Base-by-base conservation (phyloP, 768 basidiomycete species). In the Termitomyces titanicus region DNA sequence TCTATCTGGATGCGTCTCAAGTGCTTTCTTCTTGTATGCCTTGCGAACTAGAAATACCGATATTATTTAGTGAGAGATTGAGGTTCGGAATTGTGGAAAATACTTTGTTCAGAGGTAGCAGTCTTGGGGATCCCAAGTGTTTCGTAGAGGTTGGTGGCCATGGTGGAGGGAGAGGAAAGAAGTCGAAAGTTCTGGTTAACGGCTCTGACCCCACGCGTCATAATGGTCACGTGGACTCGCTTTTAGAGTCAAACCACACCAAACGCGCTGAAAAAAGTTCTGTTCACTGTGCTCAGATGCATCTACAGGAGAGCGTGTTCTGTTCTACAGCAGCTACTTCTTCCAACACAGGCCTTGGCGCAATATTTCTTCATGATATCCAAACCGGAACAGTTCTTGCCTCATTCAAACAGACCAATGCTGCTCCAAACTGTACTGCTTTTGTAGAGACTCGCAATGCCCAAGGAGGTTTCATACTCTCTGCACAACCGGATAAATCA, bases 361-460 rank as follows among this genome's bases (percentile, higher is more conserved):
- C 84, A 20, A 81, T 96, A 50, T 72, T 84, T 27, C 64, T 94
- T 3, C 92, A 95, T 64, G 94, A 97, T 64, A 79, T 96, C 13
- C 83, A 89, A 56, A 89, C 87, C 0, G 85, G 90, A 45, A 75
- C 82, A 6, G 74, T 80, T 3, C 78, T 95, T 39, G 82, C 88
- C n/a, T 86, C 92, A 1, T 95, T 94, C 79, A 96, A 95, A 66
- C 93, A 94, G 58, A 87, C 89, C 2, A 87, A 74, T 58, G 78
- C 91, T 20, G 70, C 74, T 11, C 64, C 76, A 3, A 82, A 88
- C 51, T 90, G 83, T 63, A 84, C 85, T n/a, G 81, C 85, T 7
- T 73, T 85, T 24, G 76, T 92, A 3, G 81, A 83, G 53, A 87
- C 91, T 1, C 74, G 72, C 47, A 75, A 84, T 67, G 86, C 86